Evolutionary conservation across 2,329 filamentous ascomycete species (phyloP).

Genomic region (Fusarium albidum): DNA sequence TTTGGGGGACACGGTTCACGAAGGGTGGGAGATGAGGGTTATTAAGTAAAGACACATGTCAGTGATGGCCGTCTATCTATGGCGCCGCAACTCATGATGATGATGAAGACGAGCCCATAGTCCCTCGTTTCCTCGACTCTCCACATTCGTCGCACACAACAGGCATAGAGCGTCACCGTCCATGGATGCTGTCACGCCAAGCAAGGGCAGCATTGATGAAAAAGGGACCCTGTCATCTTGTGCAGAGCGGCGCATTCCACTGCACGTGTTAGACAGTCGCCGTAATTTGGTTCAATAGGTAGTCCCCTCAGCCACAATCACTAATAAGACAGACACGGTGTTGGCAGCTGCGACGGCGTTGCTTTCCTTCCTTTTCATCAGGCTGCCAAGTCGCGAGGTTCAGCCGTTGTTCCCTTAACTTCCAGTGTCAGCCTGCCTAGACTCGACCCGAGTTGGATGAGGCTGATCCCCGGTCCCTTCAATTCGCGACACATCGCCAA

Average conservation of each 20-base stretch:
- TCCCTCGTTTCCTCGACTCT: not conserved
- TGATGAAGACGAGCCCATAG: too few relatives aligned
- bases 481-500: conserved; percentile 27
- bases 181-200: conserved; percentile 21
- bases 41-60: too few relatives aligned
- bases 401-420: conserved; percentile 10
- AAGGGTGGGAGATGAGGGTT: not conserved
- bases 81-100: not conserved
- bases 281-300: conserved; percentile 22
- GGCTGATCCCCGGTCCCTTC: conserved; percentile 7
- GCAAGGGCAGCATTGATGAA: conserved; percentile 28
- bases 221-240: conserved; percentile 26
- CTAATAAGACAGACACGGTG: conserved; percentile 1
- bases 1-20: not conserved
- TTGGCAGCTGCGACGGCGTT: not conserved
- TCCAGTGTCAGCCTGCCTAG: conserved; percentile 18
- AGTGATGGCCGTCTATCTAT: not conserved
- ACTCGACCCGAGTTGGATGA: conserved; percentile 19
- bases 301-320: conserved; percentile 25
- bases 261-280: conserved; percentile 28
- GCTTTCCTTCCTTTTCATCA: not conserved
- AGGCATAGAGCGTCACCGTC: conserved; percentile 2
- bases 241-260: conserved; percentile 24
- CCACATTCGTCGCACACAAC: not conserved
- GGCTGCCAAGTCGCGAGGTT: conserved; percentile 9